A percentile compares a stretch with the other conserved stretches of the same genome.
These are phyloP conservation scores for Aspergillus texensis DNA, from an alignment of 2,329 filamentous ascomycete genomes.

Conservation along the genomic window DNA sequence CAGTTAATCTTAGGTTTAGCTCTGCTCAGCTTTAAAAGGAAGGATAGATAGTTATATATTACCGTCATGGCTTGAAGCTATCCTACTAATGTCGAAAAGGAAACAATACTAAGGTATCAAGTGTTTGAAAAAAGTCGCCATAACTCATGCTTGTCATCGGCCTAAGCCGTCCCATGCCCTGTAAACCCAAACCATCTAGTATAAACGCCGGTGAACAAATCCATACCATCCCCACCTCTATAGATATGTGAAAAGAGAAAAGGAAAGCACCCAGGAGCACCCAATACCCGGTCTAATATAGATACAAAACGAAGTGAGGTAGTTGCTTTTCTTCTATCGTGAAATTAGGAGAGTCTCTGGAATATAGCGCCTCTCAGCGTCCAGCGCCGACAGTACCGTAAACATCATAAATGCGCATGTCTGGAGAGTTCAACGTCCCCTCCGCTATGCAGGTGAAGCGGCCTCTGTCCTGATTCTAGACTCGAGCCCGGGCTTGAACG, in stretches of 20 bases:
- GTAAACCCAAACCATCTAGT: slow-evolving; percentile 1
- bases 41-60: background rate
- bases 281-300: slow-evolving; percentile 5
- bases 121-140: background rate
- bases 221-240: background rate
- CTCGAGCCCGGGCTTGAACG: slow-evolving; percentile 42
- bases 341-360: slow-evolving; percentile 18
- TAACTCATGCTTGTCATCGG: slow-evolving; percentile 6
- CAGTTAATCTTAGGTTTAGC: background rate
- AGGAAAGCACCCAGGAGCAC: slow-evolving; percentile 1
- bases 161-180: background rate
- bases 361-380: slow-evolving; percentile 15
- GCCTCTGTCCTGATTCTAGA: slow-evolving; percentile 15
- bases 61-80: background rate
- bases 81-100: background rate
- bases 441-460: slow-evolving; percentile 2
- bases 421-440: background rate
- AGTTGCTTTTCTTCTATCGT: slow-evolving; percentile 6
- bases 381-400: slow-evolving; percentile 16
- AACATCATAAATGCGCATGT: slow-evolving; percentile 2
- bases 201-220: slow-evolving; percentile 1
- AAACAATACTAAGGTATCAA: background rate
- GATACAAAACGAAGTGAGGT: background rate
- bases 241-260: background rate
- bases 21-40: background rate